phyloP scores from a whole-genome alignment of 352 stramenopile genomes.

The Aphanomyces cochlioides region DNA sequence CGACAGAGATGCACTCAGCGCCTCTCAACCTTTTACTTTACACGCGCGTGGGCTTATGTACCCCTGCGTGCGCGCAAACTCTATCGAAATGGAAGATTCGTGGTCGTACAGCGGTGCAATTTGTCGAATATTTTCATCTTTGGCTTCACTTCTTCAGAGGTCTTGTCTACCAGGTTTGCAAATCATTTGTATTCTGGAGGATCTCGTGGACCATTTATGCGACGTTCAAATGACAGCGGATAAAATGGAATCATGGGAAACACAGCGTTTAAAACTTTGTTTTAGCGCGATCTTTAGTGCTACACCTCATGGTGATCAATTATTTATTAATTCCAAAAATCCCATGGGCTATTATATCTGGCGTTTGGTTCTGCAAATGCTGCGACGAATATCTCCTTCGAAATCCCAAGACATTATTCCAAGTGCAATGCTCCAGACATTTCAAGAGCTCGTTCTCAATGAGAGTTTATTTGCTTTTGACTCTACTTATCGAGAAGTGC shows the following conservation, averaged over 20 bases:
- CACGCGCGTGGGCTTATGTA: background rate
- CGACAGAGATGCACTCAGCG: background rate
- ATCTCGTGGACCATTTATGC: background rate
- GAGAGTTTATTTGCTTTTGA: background rate
- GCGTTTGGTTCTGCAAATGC: background rate
- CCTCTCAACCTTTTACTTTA: background rate
- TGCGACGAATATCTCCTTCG: background rate
- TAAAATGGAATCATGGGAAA: background rate
- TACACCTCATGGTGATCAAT: background rate
- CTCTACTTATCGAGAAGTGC: background rate
- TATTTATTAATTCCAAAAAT: background rate
- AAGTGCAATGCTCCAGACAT: background rate
- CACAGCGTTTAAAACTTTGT: background rate
- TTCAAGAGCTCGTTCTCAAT: background rate
- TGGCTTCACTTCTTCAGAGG: background rate
- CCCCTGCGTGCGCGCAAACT: background rate
- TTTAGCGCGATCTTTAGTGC: background rate
- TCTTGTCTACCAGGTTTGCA: background rate
- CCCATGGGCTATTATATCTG: background rate
- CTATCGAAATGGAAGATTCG: no score
- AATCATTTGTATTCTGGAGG: background rate
- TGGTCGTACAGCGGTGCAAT: conserved; percentile 12
- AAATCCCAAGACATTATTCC: background rate
- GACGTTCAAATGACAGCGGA: background rate
- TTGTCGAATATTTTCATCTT: background rate